Evolutionary conservation across 495 filamentous ascomycete species (phyloP).

Genomic region (Penicillium cataractarum): DNA sequence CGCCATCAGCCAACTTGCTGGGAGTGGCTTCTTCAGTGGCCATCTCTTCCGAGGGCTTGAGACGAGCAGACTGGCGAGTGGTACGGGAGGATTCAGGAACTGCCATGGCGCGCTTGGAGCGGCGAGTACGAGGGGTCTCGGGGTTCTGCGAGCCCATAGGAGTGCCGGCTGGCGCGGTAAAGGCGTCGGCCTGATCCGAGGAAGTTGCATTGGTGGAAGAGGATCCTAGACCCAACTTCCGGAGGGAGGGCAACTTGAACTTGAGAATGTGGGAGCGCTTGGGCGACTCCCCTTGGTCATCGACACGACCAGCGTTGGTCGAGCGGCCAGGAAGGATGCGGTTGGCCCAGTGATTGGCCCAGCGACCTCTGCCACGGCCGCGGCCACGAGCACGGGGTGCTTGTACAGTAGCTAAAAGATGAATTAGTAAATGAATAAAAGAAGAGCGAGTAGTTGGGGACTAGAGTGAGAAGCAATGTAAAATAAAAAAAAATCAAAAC

Average conservation of each 20-base stretch:
- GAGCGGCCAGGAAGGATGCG: slow-evolving; percentile 13
- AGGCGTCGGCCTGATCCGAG: background rate
- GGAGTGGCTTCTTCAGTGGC: slow-evolving; percentile 23
- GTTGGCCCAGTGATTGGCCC: slow-evolving; percentile 19
- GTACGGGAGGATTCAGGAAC: slow-evolving; percentile 45
- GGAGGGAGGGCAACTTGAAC: slow-evolving; percentile 22
- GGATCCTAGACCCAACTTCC: background rate
- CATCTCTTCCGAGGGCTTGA: slow-evolving; percentile 29
- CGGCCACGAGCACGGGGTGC: slow-evolving; percentile 11
- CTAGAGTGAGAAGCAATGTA: background rate
- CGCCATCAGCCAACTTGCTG: slow-evolving; percentile 19
- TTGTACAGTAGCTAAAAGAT: slow-evolving; percentile 2
- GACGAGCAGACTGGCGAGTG: slow-evolving; percentile 42
- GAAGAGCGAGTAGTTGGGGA: background rate
- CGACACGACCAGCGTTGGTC: background rate
- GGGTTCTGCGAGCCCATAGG: slow-evolving; percentile 21
- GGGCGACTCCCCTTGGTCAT: slow-evolving; percentile 5
- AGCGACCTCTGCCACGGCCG: slow-evolving; percentile 28
- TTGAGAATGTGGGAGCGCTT: slow-evolving; percentile 27
- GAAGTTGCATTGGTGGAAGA: background rate
- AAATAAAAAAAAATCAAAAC: background rate
- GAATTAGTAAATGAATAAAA: slow-evolving; percentile 8
- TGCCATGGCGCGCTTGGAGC: slow-evolving; percentile 25
- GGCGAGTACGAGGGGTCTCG: slow-evolving; percentile 26
- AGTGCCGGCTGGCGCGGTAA: slow-evolving; percentile 16